These are phyloP conservation scores for Globisporangium nunn DNA, from an alignment of 352 stramenopile genomes.

Conservation along the genomic window DNA sequence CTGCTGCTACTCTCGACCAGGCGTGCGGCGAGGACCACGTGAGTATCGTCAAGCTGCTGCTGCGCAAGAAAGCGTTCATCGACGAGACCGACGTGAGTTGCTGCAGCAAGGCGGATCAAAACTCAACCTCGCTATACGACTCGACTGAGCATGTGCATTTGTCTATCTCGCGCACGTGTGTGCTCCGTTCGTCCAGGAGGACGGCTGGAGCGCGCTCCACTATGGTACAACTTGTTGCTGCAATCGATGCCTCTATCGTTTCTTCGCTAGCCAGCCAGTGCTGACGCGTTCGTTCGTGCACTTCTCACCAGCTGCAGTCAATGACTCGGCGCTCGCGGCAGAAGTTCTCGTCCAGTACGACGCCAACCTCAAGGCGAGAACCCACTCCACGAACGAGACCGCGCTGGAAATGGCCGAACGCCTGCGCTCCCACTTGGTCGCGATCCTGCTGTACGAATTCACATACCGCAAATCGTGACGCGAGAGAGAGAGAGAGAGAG, in stretches of 20 bases:
- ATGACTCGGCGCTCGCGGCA: conserved; percentile 53
- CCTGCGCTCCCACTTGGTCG: conserved; percentile 60
- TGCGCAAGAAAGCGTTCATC: conserved; percentile 70
- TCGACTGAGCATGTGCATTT: not conserved
- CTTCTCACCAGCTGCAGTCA: conserved; percentile 41
- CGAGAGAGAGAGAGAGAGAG: not conserved
- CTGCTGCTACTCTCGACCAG: conserved; percentile 16
- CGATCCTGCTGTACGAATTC: conserved; percentile 65
- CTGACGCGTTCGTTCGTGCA: conserved; percentile 1
- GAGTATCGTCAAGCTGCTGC: conserved; percentile 40
- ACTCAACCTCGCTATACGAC: not conserved
- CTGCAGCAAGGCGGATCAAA: not conserved
- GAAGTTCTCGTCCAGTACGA: conserved; percentile 66
- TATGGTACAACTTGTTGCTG: conserved; percentile 36
- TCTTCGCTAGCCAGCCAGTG: not conserved
- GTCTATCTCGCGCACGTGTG: conserved; percentile 2
- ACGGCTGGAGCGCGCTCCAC: conserved; percentile 71
- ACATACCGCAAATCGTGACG: conserved; percentile 41
- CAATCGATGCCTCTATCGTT: conserved; percentile 6
- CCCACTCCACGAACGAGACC: conserved; percentile 63
- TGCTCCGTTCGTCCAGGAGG: conserved; percentile 31
- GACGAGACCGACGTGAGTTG: conserved; percentile 66
- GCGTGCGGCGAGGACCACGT: conserved; percentile 70
- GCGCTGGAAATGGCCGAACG: conserved; percentile 74
- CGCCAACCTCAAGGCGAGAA: conserved; percentile 47